Conservation (phyloP, 306 rosid species). For the Dryas alaskensis region DNA sequence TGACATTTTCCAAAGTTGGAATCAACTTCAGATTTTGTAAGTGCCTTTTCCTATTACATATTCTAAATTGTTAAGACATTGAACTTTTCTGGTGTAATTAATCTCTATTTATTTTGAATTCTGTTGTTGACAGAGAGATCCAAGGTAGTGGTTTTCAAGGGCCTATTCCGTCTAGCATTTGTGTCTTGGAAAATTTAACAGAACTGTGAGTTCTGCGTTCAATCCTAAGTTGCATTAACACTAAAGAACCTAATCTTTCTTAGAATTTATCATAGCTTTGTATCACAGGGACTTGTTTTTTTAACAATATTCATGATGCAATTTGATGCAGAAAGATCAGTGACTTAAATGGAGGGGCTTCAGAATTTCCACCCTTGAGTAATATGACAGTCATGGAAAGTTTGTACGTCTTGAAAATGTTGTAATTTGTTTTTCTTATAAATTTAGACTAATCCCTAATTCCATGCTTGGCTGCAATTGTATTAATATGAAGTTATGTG, state of each 20-base stretch:
- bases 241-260: neutral
- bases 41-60: neutral
- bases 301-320: neutral
- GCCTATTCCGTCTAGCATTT: slow-evolving; percentile 32
- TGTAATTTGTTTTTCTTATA: neutral
- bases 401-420: slow-evolving; percentile 19
- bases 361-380: slow-evolving; percentile 17
- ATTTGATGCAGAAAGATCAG: slow-evolving; percentile 28
- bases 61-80: neutral
- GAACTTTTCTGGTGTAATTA: neutral
- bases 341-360: slow-evolving; percentile 21
- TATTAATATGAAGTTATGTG: neutral
- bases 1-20: slow-evolving; percentile 10
- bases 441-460: neutral
- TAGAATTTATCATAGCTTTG: neutral
- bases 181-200: slow-evolving; percentile 13
- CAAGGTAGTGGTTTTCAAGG: slow-evolving; percentile 34
- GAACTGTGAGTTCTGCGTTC: slow-evolving; percentile 25
- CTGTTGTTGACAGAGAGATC: slow-evolving; percentile 26
- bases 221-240: neutral
- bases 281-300: neutral
- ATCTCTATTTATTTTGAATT: neutral
- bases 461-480: neutral
- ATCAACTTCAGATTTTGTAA: slow-evolving; percentile 23
- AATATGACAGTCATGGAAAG: neutral